Evolutionary conservation across 768 basidiomycete species (phyloP).

Genomic region (Imleria badia): DNA sequence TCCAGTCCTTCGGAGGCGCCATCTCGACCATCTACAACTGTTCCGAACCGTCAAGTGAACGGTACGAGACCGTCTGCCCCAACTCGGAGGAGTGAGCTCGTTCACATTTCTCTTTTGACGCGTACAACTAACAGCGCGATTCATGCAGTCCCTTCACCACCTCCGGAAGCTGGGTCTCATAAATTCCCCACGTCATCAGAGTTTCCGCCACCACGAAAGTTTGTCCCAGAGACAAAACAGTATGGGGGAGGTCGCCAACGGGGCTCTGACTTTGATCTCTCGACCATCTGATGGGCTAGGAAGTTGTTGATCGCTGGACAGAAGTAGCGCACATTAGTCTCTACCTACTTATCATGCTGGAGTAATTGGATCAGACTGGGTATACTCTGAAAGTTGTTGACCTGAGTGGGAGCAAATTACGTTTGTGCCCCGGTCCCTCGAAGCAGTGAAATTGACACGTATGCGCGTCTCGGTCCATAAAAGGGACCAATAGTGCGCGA

Average conservation of each 20-base stretch:
- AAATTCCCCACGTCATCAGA: slow-evolving; percentile 70
- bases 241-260: slow-evolving; percentile 66
- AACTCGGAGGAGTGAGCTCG: slow-evolving; percentile 48
- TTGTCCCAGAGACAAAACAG: slow-evolving; percentile 45
- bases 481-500: slow-evolving; percentile 1
- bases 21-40: slow-evolving; percentile 6
- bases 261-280: slow-evolving; percentile 72
- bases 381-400: no score
- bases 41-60: slow-evolving; percentile 24
- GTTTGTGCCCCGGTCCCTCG: no score
- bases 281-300: slow-evolving; percentile 27
- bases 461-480: slow-evolving; percentile 27
- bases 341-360: neutral
- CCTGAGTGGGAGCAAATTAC: neutral
- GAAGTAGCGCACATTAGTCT: neutral
- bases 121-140: slow-evolving; percentile 13
- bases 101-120: neutral
- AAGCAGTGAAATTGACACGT: slow-evolving; percentile 27
- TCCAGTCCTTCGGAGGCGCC: slow-evolving; percentile 27
- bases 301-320: neutral
- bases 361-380: neutral
- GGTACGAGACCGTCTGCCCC: slow-evolving; percentile 37
- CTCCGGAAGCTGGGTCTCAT: slow-evolving; percentile 64
- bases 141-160: slow-evolving; percentile 50
- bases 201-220: slow-evolving; percentile 76